phyloP scores from a whole-genome alignment of 768 basidiomycete genomes.

The Lyophyllum shimeji region DNA sequence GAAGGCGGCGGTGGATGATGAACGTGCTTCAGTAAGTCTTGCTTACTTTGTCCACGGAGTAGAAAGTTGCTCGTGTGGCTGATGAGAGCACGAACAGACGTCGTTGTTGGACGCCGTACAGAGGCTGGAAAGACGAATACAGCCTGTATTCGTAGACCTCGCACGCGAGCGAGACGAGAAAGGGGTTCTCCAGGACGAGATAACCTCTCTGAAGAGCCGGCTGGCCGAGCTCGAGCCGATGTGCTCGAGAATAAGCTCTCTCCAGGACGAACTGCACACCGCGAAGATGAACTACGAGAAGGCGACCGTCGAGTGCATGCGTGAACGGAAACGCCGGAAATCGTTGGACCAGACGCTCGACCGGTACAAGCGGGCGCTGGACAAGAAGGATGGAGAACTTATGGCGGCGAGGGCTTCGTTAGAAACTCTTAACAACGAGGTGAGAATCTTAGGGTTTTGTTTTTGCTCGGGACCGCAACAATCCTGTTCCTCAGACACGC shows the following conservation, averaged over 20 bases:
- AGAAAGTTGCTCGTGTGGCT: no score
- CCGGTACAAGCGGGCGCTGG: not conserved
- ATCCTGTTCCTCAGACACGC: constrained; percentile 2
- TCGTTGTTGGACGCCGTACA: constrained; percentile 3
- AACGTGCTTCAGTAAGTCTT: constrained; percentile 3
- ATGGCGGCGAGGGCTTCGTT: not conserved
- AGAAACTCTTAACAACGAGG: constrained; percentile 5
- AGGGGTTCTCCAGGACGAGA: not conserved
- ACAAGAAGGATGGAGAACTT: not conserved
- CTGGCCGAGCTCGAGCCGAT: not conserved
- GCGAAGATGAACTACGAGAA: not conserved
- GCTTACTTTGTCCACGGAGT: not conserved
- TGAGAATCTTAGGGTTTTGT: constrained; percentile 3
- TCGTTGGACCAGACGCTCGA: no score
- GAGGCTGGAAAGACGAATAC: not conserved
- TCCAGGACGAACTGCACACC: not conserved
- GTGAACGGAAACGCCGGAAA: no score
- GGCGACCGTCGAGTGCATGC: not conserved
- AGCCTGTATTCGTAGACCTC: not conserved
- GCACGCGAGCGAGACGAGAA: constrained; percentile 9
- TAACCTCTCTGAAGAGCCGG: not conserved
- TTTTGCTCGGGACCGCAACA: not conserved
- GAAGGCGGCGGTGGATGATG: constrained; percentile 1
- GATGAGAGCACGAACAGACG: no score
- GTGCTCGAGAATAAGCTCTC: not conserved